Conservation (phyloP, 2,329 filamentous ascomycete genomes). For the Botrytis squamosa region DNA sequence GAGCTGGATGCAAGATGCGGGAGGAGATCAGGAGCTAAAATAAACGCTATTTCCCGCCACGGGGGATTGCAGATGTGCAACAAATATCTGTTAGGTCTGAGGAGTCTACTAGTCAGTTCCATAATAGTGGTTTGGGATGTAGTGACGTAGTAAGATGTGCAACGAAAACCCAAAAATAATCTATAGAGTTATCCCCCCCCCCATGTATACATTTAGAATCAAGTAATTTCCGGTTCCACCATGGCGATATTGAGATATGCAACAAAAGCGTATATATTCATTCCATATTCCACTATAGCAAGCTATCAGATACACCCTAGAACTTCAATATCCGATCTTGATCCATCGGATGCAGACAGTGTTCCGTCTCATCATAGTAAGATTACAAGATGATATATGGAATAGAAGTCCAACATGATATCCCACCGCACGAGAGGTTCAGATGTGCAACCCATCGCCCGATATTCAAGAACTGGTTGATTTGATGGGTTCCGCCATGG, state of each 20-base stretch:
- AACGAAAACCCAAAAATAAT: neutral
- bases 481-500: neutral
- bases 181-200: neutral
- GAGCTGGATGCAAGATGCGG: rapidly evolving
- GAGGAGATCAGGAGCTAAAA: neutral
- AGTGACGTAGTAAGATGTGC: neutral
- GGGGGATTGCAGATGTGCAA: neutral
- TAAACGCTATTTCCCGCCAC: neutral
- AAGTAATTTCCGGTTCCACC: neutral
- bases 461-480: neutral
- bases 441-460: neutral
- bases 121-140: neutral
- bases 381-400: neutral
- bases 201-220: neutral
- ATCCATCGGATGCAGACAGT: neutral
- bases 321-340: neutral
- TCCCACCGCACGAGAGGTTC: neutral
- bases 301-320: neutral
- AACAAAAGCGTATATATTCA: neutral
- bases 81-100: neutral
- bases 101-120: neutral
- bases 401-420: neutral
- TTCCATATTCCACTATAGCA: neutral
- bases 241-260: neutral
- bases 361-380: neutral